Conservation (phyloP, 352 stramenopile species). For the Phytophthora pistaciae region DNA sequence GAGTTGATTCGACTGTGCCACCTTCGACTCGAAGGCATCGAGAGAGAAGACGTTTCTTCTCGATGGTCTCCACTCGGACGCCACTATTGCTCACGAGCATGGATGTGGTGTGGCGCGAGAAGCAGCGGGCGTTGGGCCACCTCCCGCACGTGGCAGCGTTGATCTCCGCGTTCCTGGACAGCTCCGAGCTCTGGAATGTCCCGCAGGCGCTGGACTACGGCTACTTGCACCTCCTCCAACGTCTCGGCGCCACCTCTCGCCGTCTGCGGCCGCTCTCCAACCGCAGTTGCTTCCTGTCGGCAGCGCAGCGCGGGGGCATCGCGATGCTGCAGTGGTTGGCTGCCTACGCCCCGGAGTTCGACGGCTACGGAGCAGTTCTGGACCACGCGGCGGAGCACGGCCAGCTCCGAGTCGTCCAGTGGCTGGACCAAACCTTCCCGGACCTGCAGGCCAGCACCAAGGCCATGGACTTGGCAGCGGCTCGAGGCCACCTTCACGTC, state of each 20-base stretch:
- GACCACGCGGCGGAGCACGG: conserved; percentile 44
- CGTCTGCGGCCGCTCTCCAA: conserved; percentile 29
- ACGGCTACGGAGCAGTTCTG: conserved; percentile 25
- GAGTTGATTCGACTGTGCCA: too few species aligned
- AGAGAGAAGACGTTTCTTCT: too few species aligned
- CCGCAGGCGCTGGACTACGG: conserved; percentile 39
- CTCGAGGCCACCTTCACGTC: conserved; percentile 54
- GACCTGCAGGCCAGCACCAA: conserved; percentile 30
- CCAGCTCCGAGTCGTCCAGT: conserved; percentile 42
- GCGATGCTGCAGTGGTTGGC: conserved; percentile 34
- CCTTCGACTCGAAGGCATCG: too few species aligned
- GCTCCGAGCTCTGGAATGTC: conserved; percentile 34
- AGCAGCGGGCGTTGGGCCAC: conserved; percentile 15
- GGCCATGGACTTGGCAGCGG: conserved; percentile 39
- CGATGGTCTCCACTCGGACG: conserved; percentile 12
- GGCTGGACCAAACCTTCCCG: conserved; percentile 28
- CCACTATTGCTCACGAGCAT: conserved; percentile 25
- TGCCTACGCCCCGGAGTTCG: conserved; percentile 27
- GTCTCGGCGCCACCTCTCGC: conserved; percentile 28
- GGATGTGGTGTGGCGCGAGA: conserved; percentile 33
- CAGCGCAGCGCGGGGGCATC: conserved; percentile 34
- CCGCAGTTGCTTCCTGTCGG: conserved; percentile 35
- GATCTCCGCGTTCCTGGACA: conserved; percentile 39
- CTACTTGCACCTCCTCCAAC: conserved; percentile 42
- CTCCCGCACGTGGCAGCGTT: conserved; percentile 36